Percentiles rank a stretch among this genome's conserved stretches.
Conservation (phyloP, 2,329 filamentous ascomycete species). For the Colletotrichum scovillei region DNA sequence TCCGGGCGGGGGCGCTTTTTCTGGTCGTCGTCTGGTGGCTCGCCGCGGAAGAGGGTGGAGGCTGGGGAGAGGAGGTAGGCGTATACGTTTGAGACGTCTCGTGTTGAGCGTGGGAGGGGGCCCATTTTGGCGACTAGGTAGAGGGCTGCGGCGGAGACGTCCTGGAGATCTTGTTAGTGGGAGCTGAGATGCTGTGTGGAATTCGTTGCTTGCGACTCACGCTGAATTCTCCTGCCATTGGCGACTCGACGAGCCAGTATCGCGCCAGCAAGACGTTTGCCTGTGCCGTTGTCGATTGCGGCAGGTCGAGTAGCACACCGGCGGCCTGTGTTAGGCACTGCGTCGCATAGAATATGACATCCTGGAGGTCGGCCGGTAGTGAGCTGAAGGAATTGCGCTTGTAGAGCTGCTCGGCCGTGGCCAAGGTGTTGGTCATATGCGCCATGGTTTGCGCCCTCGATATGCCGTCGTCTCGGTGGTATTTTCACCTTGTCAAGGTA, state of each 20-base stretch:
- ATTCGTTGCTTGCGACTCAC: constrained; percentile 45
- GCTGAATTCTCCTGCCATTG: constrained; percentile 69
- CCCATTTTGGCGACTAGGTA: constrained; percentile 89
- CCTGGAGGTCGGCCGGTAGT: constrained; percentile 76
- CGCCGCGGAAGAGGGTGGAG: constrained; percentile 64
- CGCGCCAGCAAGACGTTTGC: constrained; percentile 85
- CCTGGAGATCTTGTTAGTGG: constrained; percentile 56
- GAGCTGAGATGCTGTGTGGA: not conserved
- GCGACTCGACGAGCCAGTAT: constrained; percentile 76
- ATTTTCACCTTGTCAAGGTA: not conserved
- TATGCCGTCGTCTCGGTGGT: not conserved
- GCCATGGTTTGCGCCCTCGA: constrained; percentile 25
- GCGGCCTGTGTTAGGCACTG: constrained; percentile 82
- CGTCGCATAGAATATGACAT: constrained; percentile 77
- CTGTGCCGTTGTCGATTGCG: constrained; percentile 87
- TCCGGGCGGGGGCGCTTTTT: constrained; percentile 46
- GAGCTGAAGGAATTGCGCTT: constrained; percentile 64
- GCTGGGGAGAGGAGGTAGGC: constrained; percentile 77
- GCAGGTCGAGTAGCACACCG: constrained; percentile 83
- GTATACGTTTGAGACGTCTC: constrained; percentile 88
- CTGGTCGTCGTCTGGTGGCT: constrained; percentile 36
- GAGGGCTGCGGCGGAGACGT: constrained; percentile 83
- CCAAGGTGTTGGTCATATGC: constrained; percentile 71
- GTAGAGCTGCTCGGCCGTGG: constrained; percentile 76
- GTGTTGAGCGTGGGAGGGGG: constrained; percentile 77